Conservation (phyloP, 2,329 filamentous ascomycete genomes). For the Colletotrichum echinochloae region DNA sequence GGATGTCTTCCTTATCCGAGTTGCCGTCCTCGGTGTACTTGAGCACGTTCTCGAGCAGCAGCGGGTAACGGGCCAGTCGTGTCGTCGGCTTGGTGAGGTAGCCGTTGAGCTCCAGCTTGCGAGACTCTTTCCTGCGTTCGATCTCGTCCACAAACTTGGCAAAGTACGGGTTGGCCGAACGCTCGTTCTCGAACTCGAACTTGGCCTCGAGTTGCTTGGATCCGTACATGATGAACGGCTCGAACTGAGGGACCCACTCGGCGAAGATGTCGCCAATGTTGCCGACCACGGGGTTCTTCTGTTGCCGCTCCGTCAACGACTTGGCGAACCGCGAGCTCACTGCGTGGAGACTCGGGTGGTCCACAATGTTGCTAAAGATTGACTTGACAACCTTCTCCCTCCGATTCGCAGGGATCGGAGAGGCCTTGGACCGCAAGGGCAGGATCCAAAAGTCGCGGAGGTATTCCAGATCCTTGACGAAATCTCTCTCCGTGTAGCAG, state of each 20-base stretch:
- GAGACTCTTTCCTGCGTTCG: constrained; percentile 93
- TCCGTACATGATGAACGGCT: constrained; percentile 96
- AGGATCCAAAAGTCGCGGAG: constrained; percentile 98
- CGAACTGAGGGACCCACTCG: constrained; percentile 90
- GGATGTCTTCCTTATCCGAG: constrained; percentile 91
- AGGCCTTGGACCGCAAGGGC: constrained; percentile 83
- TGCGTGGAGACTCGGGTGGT: constrained; percentile 81
- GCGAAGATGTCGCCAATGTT: constrained; percentile 95
- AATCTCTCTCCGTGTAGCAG: constrained; percentile 98
- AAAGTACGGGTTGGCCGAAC: constrained; percentile 86
- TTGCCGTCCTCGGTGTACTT: constrained; percentile 93
- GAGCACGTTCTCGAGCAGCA: constrained; percentile 89
- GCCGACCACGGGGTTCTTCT: constrained; percentile 87
- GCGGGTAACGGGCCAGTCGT: constrained; percentile 90
- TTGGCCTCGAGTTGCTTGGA: constrained; percentile 96
- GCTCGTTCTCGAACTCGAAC: constrained; percentile 97
- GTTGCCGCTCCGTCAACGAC: constrained; percentile 88
- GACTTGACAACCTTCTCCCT: constrained; percentile 92
- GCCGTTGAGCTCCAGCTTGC: constrained; percentile 96
- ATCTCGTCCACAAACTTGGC: constrained; percentile 95
- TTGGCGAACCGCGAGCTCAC: constrained; percentile 92
- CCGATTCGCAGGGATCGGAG: constrained; percentile 88
- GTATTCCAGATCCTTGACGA: constrained; percentile 98
- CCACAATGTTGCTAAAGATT: constrained; percentile 96
- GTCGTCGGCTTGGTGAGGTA: constrained; percentile 98